Evolutionary conservation across 2,329 filamentous ascomycete species (phyloP).

Genomic region (Trichoderma endophyticum): DNA sequence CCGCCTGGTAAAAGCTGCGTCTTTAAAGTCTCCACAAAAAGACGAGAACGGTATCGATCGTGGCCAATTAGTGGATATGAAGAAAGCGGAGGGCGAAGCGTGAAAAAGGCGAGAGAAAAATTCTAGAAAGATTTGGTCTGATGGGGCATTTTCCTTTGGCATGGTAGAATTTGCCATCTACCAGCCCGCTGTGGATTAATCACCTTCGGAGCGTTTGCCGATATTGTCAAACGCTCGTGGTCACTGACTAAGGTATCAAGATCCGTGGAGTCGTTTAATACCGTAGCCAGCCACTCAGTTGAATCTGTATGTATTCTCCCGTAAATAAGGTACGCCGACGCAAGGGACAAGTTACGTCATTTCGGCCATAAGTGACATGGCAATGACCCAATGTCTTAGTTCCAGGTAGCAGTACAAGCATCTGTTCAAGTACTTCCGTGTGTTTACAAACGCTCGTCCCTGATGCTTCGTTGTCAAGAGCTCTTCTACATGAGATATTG

Average conservation of each 20-base stretch:
- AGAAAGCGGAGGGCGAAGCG: not conserved
- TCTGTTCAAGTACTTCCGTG: not conserved
- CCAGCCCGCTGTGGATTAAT: not conserved
- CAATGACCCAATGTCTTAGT: not conserved
- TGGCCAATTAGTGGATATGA: not conserved
- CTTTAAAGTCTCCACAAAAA: not conserved
- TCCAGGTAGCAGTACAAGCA: not conserved
- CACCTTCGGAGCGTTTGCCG: not conserved
- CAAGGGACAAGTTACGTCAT: not conserved
- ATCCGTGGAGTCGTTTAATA: not conserved
- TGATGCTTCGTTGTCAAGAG: not conserved
- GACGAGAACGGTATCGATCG: not conserved
- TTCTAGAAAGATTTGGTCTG: not conserved
- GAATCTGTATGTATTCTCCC: not conserved
- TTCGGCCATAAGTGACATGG: not conserved
- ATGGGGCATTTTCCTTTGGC: not conserved
- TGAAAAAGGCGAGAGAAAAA: not conserved
- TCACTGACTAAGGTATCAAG: not conserved
- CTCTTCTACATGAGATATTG: not conserved
- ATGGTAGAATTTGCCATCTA: not conserved
- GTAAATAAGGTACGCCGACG: not conserved
- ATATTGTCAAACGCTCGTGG: not conserved
- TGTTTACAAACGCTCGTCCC: not conserved
- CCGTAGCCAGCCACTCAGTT: not conserved
- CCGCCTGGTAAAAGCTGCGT: not conserved